Base-by-base conservation (phyloP, 805 yeast genomes). In the Suhomyces faveliae region DNA sequence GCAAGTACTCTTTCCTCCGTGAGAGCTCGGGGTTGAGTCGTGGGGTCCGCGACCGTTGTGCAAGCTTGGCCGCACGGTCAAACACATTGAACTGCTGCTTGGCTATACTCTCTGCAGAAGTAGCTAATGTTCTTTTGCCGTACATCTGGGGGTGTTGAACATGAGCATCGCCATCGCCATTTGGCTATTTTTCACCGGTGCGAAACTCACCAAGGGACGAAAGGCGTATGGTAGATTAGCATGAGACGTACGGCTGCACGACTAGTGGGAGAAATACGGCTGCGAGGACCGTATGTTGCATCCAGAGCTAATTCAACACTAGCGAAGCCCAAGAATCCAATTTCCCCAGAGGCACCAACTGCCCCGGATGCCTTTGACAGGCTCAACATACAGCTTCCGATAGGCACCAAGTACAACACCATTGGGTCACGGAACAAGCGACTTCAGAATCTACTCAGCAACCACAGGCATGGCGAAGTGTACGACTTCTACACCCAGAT, bases 1-100 rank as follows among this genome's bases (percentile, higher is more conserved):
- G 73, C 21, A 89, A 66, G 57, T 87, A 89, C 54, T 89, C 95
- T 9, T 79, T 87, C 52, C 78, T 71, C 15, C 81, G 67, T 12
- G 84, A 75, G 38, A 60, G 58, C 8, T 69, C 68, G 3, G 77
- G 78, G 15, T 67, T 64, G 20, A 77, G 63, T 5, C 46, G 40
- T 0, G 83, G 80, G 0, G 86, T 80, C 40, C 75, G 54, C 20
- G 78, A 71, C 40, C 88, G 67, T 55, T 89, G 96, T n/a, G 74
- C 54, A 5, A 71, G 63, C 59, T 89, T 89, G 46, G 81, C 73
- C 6, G 65, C 55, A 37, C 94, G 66, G 62, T 87, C 86, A 63
- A 88, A 88, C 8, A 72, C 75, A 46, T 64, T 68, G 55, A 64
- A 68, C 47, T 68, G 73, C 38, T 56, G 63, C 43, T 57, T 45